These are phyloP conservation scores for Lepraria neglecta DNA, from an alignment of 495 filamentous ascomycete species.

Conservation along the genomic window DNA sequence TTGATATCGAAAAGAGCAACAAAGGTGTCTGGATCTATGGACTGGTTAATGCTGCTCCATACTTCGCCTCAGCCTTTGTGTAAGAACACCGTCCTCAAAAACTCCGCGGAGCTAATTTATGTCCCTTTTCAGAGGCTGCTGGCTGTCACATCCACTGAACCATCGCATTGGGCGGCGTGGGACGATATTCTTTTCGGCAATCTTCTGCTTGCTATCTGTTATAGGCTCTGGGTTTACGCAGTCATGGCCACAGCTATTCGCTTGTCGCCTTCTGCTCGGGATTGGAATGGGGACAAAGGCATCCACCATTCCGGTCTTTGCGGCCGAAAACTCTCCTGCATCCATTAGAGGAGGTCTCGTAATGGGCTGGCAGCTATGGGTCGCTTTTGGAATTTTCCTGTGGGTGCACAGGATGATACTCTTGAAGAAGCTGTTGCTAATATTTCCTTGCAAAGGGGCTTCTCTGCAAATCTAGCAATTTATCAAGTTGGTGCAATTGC, in stretches of 20 bases:
- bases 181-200: slow-evolving; percentile 59
- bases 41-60: slow-evolving; percentile 41
- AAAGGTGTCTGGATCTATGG: slow-evolving; percentile 47
- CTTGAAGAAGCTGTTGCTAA: slow-evolving; percentile 17
- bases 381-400: slow-evolving; percentile 72
- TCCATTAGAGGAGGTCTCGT: slow-evolving; percentile 70
- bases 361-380: slow-evolving; percentile 85
- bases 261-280: slow-evolving; percentile 59
- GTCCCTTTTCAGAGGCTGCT: slow-evolving; percentile 47
- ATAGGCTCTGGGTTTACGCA: slow-evolving; percentile 62
- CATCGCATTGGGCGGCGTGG: slow-evolving; percentile 58
- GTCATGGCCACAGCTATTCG: slow-evolving; percentile 56
- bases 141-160: slow-evolving; percentile 68
- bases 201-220: slow-evolving; percentile 56
- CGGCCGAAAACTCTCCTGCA: slow-evolving; percentile 70
- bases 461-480: slow-evolving; percentile 64
- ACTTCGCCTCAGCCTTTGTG: slow-evolving; percentile 41
- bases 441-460: slow-evolving; percentile 41
- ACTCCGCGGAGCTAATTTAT: slow-evolving; percentile 6
- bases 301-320: slow-evolving; percentile 60
- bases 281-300: slow-evolving; percentile 63
- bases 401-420: slow-evolving; percentile 12
- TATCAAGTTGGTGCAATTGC: slow-evolving; percentile 47
- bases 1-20: slow-evolving; percentile 33
- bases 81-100: slow-evolving; percentile 22